Base-by-base conservation (phyloP, 108 stramenopile species). In the Cyclostephanos invisitatus region DNA sequence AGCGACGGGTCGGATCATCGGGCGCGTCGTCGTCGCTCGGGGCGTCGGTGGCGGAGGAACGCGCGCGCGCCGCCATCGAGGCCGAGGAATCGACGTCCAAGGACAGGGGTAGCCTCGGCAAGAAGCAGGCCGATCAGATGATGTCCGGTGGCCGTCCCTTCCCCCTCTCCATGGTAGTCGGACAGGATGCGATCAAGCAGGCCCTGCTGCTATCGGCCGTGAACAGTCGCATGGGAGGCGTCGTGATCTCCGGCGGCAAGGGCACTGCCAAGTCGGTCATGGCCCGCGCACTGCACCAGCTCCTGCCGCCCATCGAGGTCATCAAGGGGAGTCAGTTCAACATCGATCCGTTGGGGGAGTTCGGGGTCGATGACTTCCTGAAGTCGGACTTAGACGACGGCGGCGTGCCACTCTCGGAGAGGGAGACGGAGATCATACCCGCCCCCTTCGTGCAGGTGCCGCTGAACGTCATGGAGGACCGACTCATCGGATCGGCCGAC, bases 201-300 rank as follows among this genome's bases (percentile, higher is more conserved):
- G 92, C 98, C 1, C 86, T 97, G 7, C 88, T 97, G 11, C 81
- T 97, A 11, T 80, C 96, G 20, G 81, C 95, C 28, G 85, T 97
- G 14, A 97, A 98, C 76, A 68, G 91, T 60, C 88, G 92, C 35
- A 96, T 97, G 93, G 96, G 95, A 62, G 98, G 98, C 47, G 96
- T 98, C 2, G 90, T 97, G 20, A 97, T 98, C 68, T 87, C 87
- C 21, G 98, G 98, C 40, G 84, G 96, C 61, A 93, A 96, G 66
- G 98, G 98, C 42, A 98, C 98, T 44, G 97, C 93, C 64, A 98
- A 98, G 73, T 96, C 96, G 20, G 89, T 97, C 64, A 96, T 97
- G 92, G 96, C 96, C 10, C 81, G 97, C 20, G 96, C 96, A n/a
- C 63, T 98, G 14, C 95, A 96, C 72, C 89, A 92, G 48, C 84